Conservation (phyloP, 1,284 basidiomycete species). For the Bondarzewia mesenterica region DNA sequence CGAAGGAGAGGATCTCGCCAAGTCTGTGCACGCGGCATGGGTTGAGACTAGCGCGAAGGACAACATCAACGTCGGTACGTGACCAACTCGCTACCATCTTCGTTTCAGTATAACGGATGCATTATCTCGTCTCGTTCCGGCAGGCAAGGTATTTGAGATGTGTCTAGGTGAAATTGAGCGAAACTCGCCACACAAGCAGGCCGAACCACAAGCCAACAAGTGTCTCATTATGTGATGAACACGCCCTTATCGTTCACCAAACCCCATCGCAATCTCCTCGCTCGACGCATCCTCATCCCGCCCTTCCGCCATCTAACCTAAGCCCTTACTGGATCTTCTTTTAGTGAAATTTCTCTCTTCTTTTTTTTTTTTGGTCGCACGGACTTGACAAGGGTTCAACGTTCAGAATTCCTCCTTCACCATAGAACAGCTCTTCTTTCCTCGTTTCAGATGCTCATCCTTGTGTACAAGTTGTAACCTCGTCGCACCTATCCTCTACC, state of each 20-base stretch:
- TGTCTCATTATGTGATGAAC: constrained; percentile 63
- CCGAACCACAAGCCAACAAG: constrained; percentile 47
- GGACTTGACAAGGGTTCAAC: constrained; percentile 1
- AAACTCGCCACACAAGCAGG: constrained; percentile 48
- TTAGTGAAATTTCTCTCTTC: constrained; percentile 6
- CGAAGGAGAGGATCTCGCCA: constrained; percentile 75
- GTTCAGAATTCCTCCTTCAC: not conserved
- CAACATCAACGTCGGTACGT: constrained; percentile 85
- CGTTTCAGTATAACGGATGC: constrained; percentile 2
- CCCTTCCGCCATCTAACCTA: constrained; percentile 5
- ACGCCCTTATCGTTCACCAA: constrained; percentile 1
- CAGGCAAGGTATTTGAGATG: constrained; percentile 84
- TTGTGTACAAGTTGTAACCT: not conserved
- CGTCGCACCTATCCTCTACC: not conserved
- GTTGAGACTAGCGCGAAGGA: constrained; percentile 88
- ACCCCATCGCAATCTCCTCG: not conserved
- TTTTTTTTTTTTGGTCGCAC: constrained; percentile 10
- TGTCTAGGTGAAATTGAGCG: constrained; percentile 86
- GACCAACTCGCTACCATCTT: constrained; percentile 2
- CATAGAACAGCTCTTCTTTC: constrained; percentile 9
- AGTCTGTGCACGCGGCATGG: constrained; percentile 68
- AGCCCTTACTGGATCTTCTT: constrained; percentile 2
- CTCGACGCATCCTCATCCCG: too few relatives aligned
- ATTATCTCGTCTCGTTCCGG: constrained; percentile 7
- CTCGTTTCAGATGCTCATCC: constrained; percentile 1